These are phyloP conservation scores for Celoporthe dispersa DNA, from an alignment of 2,329 filamentous ascomycete species.

Conservation along the genomic window DNA sequence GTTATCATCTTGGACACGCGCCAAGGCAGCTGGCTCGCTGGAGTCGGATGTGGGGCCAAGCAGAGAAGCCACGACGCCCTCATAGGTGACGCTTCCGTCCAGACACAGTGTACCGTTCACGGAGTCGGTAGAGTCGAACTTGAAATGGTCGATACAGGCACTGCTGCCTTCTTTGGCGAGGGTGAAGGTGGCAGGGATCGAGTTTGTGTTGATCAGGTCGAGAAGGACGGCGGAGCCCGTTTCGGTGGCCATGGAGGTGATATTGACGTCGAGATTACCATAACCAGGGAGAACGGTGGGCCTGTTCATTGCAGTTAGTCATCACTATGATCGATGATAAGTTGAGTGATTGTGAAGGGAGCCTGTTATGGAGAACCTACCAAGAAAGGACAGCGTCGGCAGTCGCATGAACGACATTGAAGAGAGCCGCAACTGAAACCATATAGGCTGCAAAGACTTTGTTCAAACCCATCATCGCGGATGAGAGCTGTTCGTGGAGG, in stretches of 20 bases:
- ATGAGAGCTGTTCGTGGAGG: neutral
- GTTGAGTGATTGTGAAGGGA: neutral
- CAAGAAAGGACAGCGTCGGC: neutral
- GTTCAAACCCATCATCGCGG: neutral
- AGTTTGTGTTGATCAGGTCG: neutral
- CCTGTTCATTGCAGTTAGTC: neutral
- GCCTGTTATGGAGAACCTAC: neutral
- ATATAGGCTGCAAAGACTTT: neutral
- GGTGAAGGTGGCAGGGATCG: neutral
- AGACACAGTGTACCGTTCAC: conserved; percentile 13
- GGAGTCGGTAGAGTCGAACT: neutral
- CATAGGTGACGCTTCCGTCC: neutral
- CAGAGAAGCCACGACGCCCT: neutral
- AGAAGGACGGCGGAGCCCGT: neutral
- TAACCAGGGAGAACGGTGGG: neutral
- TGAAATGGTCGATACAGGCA: neutral
- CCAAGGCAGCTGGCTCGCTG: neutral
- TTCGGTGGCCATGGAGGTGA: neutral
- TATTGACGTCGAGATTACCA: conserved; percentile 2
- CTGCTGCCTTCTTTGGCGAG: neutral
- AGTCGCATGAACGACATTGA: neutral
- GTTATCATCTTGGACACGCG: neutral
- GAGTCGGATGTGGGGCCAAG: neutral
- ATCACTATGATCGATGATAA: neutral
- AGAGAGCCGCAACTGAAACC: neutral